phyloP scores from a whole-genome alignment of 2,329 filamentous ascomycete genomes.

The Sphaerulina vaccinii region DNA sequence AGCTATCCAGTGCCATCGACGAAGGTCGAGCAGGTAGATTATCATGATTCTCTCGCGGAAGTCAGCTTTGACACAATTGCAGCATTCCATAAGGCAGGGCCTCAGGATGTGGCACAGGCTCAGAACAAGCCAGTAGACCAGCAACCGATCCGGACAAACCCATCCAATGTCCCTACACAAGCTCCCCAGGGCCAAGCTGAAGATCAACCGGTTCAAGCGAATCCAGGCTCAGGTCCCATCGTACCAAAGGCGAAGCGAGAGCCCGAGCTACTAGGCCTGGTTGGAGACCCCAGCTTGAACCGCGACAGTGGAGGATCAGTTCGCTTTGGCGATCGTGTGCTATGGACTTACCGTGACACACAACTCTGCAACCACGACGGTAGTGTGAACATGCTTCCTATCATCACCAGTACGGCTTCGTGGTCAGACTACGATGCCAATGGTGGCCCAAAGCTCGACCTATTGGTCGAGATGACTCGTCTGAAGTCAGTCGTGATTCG shows the following conservation, averaged over 20 bases:
- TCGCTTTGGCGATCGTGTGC: conserved; percentile 18
- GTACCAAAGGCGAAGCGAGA: conserved; percentile 19
- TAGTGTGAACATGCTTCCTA: conserved; percentile 19
- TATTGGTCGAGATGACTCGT: conserved; percentile 1
- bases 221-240: conserved; percentile 12
- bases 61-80: background rate
- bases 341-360: conserved; percentile 24
- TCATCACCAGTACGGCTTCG: conserved; percentile 23
- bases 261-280: conserved; percentile 17
- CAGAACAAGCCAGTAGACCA: conserved; percentile 11
- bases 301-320: conserved; percentile 22
- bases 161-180: background rate
- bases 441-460: conserved; percentile 18
- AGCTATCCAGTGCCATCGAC: conserved; percentile 5
- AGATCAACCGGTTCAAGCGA: conserved; percentile 9
- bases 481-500: conserved; percentile 12
- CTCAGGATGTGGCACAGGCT: conserved; percentile 5
- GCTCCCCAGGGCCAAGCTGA: background rate
- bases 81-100: conserved; percentile 8
- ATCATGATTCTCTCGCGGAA: background rate
- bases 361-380: conserved; percentile 19
- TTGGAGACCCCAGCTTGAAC: conserved; percentile 19
- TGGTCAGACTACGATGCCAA: conserved; percentile 20
- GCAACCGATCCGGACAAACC: conserved; percentile 1
- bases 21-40: conserved; percentile 5